phyloP scores from a whole-genome alignment of 306 rosid species.

The Trifolium repens region DNA sequence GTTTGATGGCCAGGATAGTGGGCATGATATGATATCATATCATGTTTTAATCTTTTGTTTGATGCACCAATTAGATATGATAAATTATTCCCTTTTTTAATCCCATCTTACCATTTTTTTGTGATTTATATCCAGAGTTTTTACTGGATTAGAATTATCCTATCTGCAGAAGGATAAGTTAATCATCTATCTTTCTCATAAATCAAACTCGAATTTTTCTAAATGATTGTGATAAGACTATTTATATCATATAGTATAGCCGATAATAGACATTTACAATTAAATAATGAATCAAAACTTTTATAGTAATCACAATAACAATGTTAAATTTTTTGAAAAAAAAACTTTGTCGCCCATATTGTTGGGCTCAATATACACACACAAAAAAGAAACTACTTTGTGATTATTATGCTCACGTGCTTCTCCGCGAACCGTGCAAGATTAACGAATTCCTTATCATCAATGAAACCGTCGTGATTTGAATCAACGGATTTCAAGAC shows the following conservation, averaged over 20 bases:
- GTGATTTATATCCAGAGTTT: too few relatives aligned
- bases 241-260: background rate
- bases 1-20: too few relatives aligned
- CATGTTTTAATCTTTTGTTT: too few relatives aligned
- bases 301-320: background rate
- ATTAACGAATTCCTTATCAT: constrained; percentile 37
- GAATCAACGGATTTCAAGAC: constrained; percentile 27
- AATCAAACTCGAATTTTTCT: too few relatives aligned
- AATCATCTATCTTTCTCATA: too few relatives aligned
- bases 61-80: too few relatives aligned
- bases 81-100: too few relatives aligned
- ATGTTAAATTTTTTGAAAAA: background rate
- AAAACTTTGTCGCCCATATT: background rate
- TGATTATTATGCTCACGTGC: constrained; percentile 39
- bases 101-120: too few relatives aligned
- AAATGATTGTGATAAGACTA: background rate
- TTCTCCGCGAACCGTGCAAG: constrained; percentile 39
- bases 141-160: too few relatives aligned
- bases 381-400: background rate
- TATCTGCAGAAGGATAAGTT: too few relatives aligned
- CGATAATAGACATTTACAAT: background rate
- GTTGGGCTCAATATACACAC: background rate
- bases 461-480: constrained; percentile 35
- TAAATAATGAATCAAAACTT: background rate
- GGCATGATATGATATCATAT: too few relatives aligned